These are phyloP conservation scores for Vitis amurensis DNA, from an alignment of 164 flowering plant genomes.

Conservation along the genomic window DNA sequence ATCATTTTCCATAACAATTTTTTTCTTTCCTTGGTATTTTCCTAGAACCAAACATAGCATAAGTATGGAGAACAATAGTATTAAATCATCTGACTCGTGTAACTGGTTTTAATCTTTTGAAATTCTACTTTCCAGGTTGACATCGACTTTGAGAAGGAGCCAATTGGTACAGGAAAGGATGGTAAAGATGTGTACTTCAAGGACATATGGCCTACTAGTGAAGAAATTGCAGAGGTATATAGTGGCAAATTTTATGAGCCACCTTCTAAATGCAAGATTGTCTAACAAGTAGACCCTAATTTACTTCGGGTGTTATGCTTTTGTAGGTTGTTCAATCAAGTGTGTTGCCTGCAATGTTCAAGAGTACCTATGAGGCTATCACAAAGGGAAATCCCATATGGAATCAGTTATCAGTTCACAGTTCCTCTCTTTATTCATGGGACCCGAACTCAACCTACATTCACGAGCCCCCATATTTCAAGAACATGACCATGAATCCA, in stretches of 20 bases:
- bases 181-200: constrained; percentile 73
- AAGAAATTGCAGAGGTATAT: constrained; percentile 77
- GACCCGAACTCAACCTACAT: constrained; percentile 81
- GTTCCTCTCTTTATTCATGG: constrained; percentile 57
- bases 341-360: constrained; percentile 79
- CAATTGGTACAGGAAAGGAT: constrained; percentile 83
- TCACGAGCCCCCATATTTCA: constrained; percentile 87
- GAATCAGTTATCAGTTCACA: constrained; percentile 66
- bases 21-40: too few species aligned
- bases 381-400: constrained; percentile 82
- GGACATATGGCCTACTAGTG: constrained; percentile 91
- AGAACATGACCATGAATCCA: constrained; percentile 69
- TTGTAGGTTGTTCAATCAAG: constrained; percentile 72
- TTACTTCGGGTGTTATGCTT: constrained; percentile 12
- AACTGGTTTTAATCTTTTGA: too few species aligned
- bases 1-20: too few species aligned
- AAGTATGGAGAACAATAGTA: too few species aligned
- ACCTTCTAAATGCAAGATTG: not conserved
- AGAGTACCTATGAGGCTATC: constrained; percentile 67
- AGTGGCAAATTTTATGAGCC: not conserved
- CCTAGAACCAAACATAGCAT: too few species aligned
- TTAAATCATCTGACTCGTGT: too few species aligned
- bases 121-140: constrained; percentile 59
- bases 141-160: constrained; percentile 87
- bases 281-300: constrained; percentile 19